A percentile compares a stretch with the other conserved stretches of the same genome.
phyloP scores from a whole-genome alignment of 192 early-diverging fungal species.

The Umbelopsis vinacea region DNA sequence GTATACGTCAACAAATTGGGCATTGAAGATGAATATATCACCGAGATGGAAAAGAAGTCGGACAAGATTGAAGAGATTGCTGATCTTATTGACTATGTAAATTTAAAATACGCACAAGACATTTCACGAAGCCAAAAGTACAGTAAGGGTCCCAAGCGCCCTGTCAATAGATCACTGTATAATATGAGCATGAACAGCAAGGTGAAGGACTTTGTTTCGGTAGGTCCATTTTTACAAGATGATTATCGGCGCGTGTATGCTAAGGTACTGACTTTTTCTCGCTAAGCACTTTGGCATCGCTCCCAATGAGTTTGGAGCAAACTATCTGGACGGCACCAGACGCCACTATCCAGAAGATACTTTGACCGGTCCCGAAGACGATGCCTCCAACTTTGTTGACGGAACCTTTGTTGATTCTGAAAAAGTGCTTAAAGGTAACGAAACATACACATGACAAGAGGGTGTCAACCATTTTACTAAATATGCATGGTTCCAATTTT shows the following conservation, averaged over 20 bases:
- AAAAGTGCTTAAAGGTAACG: constrained; percentile 54
- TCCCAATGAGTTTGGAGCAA: constrained; percentile 65
- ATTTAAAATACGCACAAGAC: constrained; percentile 53
- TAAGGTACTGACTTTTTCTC: neutral
- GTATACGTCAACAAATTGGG: constrained; percentile 54
- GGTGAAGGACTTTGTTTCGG: constrained; percentile 25
- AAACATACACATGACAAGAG: neutral
- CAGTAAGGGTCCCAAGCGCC: constrained; percentile 43
- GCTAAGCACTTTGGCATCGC: constrained; percentile 52
- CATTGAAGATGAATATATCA: constrained; percentile 53
- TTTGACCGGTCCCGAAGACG: constrained; percentile 50
- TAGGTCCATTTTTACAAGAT: neutral
- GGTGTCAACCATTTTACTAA: neutral
- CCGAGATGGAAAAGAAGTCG: constrained; percentile 53
- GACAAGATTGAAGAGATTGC: constrained; percentile 64
- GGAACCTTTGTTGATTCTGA: constrained; percentile 52
- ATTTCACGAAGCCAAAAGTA: constrained; percentile 39
- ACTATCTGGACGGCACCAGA: constrained; percentile 53
- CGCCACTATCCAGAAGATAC: constrained; percentile 70
- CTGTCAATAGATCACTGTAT: constrained; percentile 39
- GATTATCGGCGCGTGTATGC: too few relatives aligned
- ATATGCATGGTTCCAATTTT: constrained; percentile 9
- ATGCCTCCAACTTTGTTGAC: constrained; percentile 56
- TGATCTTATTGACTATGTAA: constrained; percentile 68
- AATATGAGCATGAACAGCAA: constrained; percentile 33